Conservation (phyloP, 2,329 filamentous ascomycete genomes). For the Colletotrichum limetticola region DNA sequence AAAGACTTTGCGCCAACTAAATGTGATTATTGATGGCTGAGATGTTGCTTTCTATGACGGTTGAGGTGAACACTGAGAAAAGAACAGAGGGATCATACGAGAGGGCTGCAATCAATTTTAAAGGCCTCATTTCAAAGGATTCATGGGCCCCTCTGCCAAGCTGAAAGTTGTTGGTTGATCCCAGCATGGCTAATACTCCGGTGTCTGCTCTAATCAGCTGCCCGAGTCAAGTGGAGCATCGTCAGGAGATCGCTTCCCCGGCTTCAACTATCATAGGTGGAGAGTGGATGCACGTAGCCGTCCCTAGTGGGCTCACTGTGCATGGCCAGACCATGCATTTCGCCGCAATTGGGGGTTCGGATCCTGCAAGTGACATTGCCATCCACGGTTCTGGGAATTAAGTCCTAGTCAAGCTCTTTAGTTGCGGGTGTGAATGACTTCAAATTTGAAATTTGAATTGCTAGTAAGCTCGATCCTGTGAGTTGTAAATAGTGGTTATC, state of each 20-base stretch:
- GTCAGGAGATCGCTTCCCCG: neutral
- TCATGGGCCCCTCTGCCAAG: constrained; percentile 1
- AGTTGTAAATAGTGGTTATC: too few species aligned
- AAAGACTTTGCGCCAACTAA: neutral
- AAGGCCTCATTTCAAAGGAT: neutral
- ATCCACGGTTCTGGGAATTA: neutral
- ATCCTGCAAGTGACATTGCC: neutral
- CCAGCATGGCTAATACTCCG: neutral
- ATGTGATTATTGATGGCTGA: neutral
- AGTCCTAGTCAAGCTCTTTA: neutral
- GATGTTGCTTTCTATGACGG: neutral
- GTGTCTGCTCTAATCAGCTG: neutral
- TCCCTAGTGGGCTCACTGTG: neutral
- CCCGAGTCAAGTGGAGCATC: neutral
- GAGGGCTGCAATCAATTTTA: neutral
- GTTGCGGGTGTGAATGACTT: neutral
- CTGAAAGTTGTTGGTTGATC: neutral
- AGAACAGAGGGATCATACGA: neutral
- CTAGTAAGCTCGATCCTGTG: neutral
- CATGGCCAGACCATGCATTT: neutral
- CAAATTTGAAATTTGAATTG: neutral
- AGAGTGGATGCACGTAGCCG: neutral
- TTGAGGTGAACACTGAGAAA: neutral
- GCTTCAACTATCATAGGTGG: neutral
- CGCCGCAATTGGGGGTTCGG: neutral